These are phyloP conservation scores for Dimargaris cristalligena DNA, from an alignment of 192 early-diverging fungal genomes.

Conservation along the genomic window DNA sequence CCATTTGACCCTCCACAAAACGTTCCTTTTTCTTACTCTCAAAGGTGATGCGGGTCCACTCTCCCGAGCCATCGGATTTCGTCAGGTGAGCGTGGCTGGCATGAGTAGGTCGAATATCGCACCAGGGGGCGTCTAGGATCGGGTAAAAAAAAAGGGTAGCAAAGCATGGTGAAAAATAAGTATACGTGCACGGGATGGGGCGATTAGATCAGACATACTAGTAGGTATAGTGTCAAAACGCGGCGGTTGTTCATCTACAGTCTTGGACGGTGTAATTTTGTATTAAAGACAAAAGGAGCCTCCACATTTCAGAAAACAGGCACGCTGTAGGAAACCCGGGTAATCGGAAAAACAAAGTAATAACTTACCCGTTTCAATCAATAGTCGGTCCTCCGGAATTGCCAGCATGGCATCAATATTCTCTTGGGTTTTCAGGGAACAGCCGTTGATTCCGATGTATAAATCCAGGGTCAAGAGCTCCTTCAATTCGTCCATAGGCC, in stretches of 20 bases:
- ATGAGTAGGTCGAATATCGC: slow-evolving; percentile 75
- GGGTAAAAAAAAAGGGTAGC: too few species aligned
- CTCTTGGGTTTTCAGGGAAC: slow-evolving; percentile 77
- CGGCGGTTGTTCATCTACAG: too few species aligned
- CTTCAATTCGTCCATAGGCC: slow-evolving; percentile 43
- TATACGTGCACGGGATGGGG: too few species aligned
- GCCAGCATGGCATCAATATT: slow-evolving; percentile 52
- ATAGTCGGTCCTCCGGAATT: slow-evolving; percentile 62
- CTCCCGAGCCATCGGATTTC: neutral
- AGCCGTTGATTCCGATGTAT: slow-evolving; percentile 93
- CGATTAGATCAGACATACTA: too few species aligned
- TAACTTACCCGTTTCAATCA: slow-evolving; percentile 76
- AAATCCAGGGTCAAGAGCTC: slow-evolving; percentile 43
- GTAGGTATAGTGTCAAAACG: too few species aligned
- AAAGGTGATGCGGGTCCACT: neutral
- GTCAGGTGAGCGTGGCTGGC: slow-evolving; percentile 48
- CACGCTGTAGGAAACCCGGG: too few species aligned
- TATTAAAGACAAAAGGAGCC: too few species aligned
- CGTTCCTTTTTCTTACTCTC: slow-evolving; percentile 60
- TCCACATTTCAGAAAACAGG: too few species aligned
- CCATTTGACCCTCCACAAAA: slow-evolving; percentile 42
- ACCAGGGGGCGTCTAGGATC: slow-evolving; percentile 67
- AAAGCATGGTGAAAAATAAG: too few species aligned
- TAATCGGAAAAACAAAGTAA: too few species aligned
- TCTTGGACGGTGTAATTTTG: too few species aligned